Percentiles rank a stretch among this genome's conserved stretches.
These are phyloP conservation scores for Agrocybe pediades DNA, from an alignment of 768 basidiomycete genomes.

Conservation along the genomic window DNA sequence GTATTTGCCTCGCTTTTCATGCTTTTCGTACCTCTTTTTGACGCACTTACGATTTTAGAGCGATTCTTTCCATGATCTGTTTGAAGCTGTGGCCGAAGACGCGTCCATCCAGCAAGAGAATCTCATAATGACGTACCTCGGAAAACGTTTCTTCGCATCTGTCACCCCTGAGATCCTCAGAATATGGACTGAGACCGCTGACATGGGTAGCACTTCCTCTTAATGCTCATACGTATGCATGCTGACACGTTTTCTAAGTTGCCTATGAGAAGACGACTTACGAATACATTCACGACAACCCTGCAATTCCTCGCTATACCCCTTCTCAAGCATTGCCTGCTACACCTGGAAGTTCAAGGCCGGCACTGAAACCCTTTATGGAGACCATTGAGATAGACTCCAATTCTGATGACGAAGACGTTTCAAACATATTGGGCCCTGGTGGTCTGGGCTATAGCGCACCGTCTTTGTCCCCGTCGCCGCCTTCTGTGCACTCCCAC, in stretches of 20 bases:
- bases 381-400: conserved; percentile 24
- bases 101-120: conserved; percentile 49
- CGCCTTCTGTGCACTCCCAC: conserved; percentile 6
- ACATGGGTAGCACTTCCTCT: conserved; percentile 50
- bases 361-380: conserved; percentile 12
- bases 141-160: conserved; percentile 68
- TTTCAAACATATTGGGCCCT: neutral
- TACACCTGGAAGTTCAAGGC: neutral
- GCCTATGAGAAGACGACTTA: conserved; percentile 66
- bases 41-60: conserved; percentile 38
- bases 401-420: conserved; percentile 24
- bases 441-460: neutral
- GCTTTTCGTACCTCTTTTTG: neutral
- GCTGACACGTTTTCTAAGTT: conserved; percentile 37
- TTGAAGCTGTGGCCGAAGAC: conserved; percentile 67
- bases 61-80: conserved; percentile 64
- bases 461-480: neutral
- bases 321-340: conserved; percentile 1
- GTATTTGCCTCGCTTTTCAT: conserved; percentile 34
- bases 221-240: neutral
- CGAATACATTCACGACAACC: conserved; percentile 55
- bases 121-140: conserved; percentile 62
- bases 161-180: conserved; percentile 65
- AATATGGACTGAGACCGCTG: conserved; percentile 64
- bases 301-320: conserved; percentile 11